Base-by-base conservation (phyloP, 148 eudicot genomes). In the Camellia lanceoleosa region DNA sequence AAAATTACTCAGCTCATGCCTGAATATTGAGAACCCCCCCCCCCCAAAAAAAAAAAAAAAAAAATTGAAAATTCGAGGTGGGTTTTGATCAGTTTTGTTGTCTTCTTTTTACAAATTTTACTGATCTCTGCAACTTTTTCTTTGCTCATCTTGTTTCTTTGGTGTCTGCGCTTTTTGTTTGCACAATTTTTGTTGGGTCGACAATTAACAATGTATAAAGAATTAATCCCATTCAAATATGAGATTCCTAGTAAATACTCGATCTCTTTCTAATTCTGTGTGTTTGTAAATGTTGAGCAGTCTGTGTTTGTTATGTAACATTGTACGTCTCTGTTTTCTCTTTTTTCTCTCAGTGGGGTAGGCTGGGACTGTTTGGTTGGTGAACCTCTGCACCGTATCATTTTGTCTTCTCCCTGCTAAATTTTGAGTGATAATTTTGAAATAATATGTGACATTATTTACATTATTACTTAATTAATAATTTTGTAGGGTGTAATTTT, bases 1-100 rank as follows among this genome's bases (percentile, higher is more conserved):
- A 89, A 89, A 79, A 83, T 87, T 76, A 84, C 72, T 44, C 90
- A 89, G 15, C 82, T 81, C 68, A 89, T 89, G 92, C 92, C 92
- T 68, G 90, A 89, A 81, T 89, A 89, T 81, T 89, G 81, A 86
- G 58, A 18, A 13, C 41, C 43, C 5, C 42, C 23, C 51, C 23
- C 23, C 23, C 23, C 0, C 0, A 23, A 47, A 47, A 49, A 49
- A 49, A 4, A 49, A 49, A 23, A 23, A 23, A 23, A 23, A 23
- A 23, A 23, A 0, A 0, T 23, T 49, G 52, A 30, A 55, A 54
- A 30, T 2, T 56, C 49, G 38, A 67, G 61, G 44, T 15, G 44
- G 14, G 47, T 9, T n/a, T 49, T 61, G 60, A 42, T 75, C 5
- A 12, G 4, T 55, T 56, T 55, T 30, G 47, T 55, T 30, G 41